Evolutionary conservation across 2,329 filamentous ascomycete species (phyloP).

Genomic region (Scedosporium boydii): DNA sequence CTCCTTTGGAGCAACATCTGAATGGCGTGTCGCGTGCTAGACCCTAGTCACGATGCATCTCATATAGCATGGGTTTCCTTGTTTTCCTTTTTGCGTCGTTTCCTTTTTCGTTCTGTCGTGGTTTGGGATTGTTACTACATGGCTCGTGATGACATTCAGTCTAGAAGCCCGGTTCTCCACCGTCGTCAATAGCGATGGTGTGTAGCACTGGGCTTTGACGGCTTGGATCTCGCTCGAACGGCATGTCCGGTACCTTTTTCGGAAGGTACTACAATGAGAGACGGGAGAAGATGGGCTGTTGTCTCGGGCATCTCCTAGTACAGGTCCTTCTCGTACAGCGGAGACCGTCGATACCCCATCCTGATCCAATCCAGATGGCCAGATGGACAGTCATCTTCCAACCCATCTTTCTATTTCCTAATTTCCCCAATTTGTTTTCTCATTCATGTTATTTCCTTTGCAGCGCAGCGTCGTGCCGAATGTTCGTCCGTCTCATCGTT

Average conservation of each 20-base stretch:
- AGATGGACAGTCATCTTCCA: not conserved
- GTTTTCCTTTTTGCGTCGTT: not conserved
- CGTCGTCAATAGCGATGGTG: not conserved
- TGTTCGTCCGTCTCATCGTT: not conserved
- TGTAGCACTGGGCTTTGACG: not conserved
- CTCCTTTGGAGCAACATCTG: not conserved
- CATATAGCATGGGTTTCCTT: constrained; percentile 1
- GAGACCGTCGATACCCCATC: too few species aligned
- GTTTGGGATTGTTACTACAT: constrained; percentile 1
- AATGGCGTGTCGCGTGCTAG: not conserved
- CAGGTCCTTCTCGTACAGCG: too few species aligned
- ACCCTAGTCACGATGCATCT: constrained; percentile 4
- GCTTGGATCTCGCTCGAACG: constrained; percentile 2
- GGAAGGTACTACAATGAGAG: not conserved
- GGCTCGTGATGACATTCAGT: constrained; percentile 3
- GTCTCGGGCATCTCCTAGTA: too few species aligned
- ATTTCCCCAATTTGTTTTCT: not conserved
- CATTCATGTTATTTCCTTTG: not conserved
- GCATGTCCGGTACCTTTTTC: constrained; percentile 4
- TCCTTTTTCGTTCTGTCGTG: not conserved
- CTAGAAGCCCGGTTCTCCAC: not conserved
- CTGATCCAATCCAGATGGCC: too few species aligned
- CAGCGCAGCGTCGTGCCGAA: not conserved
- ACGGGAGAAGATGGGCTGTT: not conserved
- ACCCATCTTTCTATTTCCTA: not conserved